Evolutionary conservation across 768 basidiomycete species (phyloP).

Genomic region (Hortiboletus flavorubellus): DNA sequence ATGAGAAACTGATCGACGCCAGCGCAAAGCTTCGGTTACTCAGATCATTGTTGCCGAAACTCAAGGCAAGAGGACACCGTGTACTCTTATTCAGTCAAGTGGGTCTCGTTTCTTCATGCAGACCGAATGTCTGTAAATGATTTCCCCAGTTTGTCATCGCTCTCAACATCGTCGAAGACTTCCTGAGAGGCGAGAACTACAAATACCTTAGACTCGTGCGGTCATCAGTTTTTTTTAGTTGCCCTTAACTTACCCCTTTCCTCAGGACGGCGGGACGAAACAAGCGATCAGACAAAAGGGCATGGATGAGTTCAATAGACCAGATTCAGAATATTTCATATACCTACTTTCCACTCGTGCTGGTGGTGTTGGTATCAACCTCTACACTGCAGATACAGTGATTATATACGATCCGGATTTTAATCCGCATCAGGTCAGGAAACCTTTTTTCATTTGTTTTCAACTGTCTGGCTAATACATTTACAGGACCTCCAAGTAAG

Average conservation of each 20-base stretch:
- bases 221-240: constrained; percentile 2
- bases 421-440: constrained; percentile 87
- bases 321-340: constrained; percentile 83
- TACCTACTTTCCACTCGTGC: constrained; percentile 92
- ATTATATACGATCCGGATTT: constrained; percentile 95
- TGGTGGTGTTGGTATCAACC: constrained; percentile 91
- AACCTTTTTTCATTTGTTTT: background rate
- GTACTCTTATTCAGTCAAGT: constrained; percentile 93
- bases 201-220: constrained; percentile 76
- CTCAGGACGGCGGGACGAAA: constrained; percentile 86
- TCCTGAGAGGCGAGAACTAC: constrained; percentile 73
- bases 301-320: constrained; percentile 93
- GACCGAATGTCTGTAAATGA: background rate
- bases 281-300: constrained; percentile 83
- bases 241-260: constrained; percentile 6
- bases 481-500: constrained; percentile 80
- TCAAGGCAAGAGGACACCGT: constrained; percentile 83
- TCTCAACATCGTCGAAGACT: constrained; percentile 86
- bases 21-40: constrained; percentile 85
- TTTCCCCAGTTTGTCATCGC: constrained; percentile 77
- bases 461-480: constrained; percentile 10
- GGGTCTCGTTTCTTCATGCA: constrained; percentile 14
- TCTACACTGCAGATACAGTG: constrained; percentile 90
- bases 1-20: constrained; percentile 76
- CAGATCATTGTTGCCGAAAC: constrained; percentile 72